Evolutionary conservation across 106 monocot species (phyloP).

Genomic region (Ottelia alismoides): DNA sequence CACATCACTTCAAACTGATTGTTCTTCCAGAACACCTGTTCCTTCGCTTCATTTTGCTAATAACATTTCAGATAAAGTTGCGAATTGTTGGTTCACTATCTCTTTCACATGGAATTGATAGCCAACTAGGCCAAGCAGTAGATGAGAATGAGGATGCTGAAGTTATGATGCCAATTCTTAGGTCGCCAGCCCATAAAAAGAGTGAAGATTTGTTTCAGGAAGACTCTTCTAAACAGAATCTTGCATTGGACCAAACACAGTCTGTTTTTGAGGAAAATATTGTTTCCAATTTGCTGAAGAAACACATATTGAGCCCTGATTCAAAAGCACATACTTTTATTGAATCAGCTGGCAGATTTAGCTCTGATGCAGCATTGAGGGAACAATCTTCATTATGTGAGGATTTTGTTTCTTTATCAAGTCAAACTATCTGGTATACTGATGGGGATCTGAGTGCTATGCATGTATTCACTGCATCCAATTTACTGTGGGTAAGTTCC

Average conservation of each 20-base stretch:
- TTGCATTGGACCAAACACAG: too few relatives aligned
- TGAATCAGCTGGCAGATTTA: conserved; percentile 12
- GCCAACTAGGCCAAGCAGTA: too few relatives aligned
- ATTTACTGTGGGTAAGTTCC: conserved; percentile 69
- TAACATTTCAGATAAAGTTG: conserved; percentile 7
- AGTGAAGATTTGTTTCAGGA: too few relatives aligned
- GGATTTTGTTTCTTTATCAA: conserved; percentile 2
- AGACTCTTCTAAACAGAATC: too few relatives aligned
- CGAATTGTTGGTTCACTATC: conserved; percentile 7
- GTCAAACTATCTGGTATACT: conserved; percentile 40
- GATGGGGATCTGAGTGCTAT: conserved; percentile 63
- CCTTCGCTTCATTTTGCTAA: conserved; percentile 16
- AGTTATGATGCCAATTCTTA: too few relatives aligned
- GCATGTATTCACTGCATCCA: conserved; percentile 68
- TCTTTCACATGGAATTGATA: conserved; percentile 4
- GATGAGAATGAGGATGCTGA: too few relatives aligned
- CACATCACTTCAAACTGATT: conserved; percentile 21
- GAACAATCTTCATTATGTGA: too few relatives aligned
- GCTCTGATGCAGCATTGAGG: conserved; percentile 3
- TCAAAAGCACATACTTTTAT: too few relatives aligned
- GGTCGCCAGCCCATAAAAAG: too few relatives aligned
- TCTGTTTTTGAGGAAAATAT: too few relatives aligned
- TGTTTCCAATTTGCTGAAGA: too few relatives aligned
- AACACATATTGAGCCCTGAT: too few relatives aligned
- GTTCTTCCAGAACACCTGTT: conserved; percentile 10